Evolutionary conservation across 2,329 filamentous ascomycete species (phyloP), one percentile per base, ranked within the genome.

Genomic region (Pseudomassariella vexata): DNA sequence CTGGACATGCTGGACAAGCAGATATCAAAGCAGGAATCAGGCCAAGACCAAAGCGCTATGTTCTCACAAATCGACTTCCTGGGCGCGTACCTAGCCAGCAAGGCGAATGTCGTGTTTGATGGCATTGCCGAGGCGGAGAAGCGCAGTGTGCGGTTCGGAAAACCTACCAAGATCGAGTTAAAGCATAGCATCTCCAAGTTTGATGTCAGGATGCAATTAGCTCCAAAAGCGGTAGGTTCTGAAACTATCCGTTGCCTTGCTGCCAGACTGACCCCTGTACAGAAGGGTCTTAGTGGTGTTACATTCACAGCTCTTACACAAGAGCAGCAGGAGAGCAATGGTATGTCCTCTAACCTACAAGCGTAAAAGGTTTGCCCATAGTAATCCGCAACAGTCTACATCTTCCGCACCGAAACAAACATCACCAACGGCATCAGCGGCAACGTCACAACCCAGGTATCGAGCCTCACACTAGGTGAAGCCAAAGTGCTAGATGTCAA

Each of bases 71-170:
- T 86, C n/a, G 72, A 73, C 29, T 77, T 83, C 32, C 54, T 89
- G 25, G 73, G 76, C 9, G 63, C 66, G 9, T 71, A 77, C 35
- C 58, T 86, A 11, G 64, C 67, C 1, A 54, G 56, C 3, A 76
- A 79, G 47, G 75, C 79, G 8, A 67, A 66, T n/a, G 57, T 57
- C 6, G 68, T 86, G 2, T 85, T 87, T 46, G 57, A 73, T 33
- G 67, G 79, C 37, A 78, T 88, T 51, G 78, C 85, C 40, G 74
- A 82, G 55, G 74, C 80, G 6, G 73, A 87, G 57, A 69, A 76
- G 47, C 65, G 79, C 34, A 81, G 77, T 35, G 80, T 88, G 9
- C 63, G 79, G 5, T 80, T 86, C 45, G 80, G 80, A 4, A 67
- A 68, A 19, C 60, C 70, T 4, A 60, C 68, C 4, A 63, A 56